phyloP scores from a whole-genome alignment of 2,329 filamentous ascomycete species.

The Penicillium sclerotigenum region DNA sequence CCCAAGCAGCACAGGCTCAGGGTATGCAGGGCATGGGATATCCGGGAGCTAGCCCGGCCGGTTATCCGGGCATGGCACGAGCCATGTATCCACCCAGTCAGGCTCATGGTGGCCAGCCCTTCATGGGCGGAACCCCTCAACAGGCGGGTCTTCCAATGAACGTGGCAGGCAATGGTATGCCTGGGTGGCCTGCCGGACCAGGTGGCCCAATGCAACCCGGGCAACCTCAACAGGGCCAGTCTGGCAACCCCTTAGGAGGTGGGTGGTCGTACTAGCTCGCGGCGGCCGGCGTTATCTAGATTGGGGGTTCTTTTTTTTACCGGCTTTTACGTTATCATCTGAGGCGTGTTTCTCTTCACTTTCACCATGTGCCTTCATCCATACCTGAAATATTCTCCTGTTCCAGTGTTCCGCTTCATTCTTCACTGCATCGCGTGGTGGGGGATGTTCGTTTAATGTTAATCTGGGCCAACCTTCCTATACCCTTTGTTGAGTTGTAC shows the following conservation, averaged over 20 bases:
- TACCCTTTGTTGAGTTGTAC: constrained; percentile 36
- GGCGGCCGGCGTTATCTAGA: constrained; percentile 26
- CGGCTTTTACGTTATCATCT: constrained; percentile 10
- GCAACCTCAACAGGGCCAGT: constrained; percentile 39
- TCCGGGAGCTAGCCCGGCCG: constrained; percentile 32
- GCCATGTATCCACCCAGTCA: constrained; percentile 40
- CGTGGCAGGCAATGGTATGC: constrained; percentile 37
- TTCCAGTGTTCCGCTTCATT: constrained; percentile 18
- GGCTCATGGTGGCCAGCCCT: constrained; percentile 33
- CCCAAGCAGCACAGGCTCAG: constrained; percentile 31
- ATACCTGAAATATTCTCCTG: constrained; percentile 13
- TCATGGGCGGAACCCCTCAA: constrained; percentile 35
- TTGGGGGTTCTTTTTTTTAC: constrained; percentile 19
- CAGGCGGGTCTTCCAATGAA: constrained; percentile 37
- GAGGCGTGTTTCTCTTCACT: constrained; percentile 4
- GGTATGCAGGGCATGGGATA: constrained; percentile 32
- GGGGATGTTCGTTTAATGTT: constrained; percentile 28
- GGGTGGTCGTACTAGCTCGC: constrained; percentile 38
- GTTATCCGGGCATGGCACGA: constrained; percentile 36
- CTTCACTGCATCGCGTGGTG: constrained; percentile 12
- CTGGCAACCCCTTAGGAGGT: constrained; percentile 37
- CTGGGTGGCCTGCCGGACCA: constrained; percentile 37
- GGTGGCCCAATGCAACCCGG: constrained; percentile 37
- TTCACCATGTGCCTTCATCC: constrained; percentile 6
- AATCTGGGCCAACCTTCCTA: constrained; percentile 33